phyloP scores from a whole-genome alignment of 2,329 filamentous ascomycete genomes.

The Alternaria ethzedia region DNA sequence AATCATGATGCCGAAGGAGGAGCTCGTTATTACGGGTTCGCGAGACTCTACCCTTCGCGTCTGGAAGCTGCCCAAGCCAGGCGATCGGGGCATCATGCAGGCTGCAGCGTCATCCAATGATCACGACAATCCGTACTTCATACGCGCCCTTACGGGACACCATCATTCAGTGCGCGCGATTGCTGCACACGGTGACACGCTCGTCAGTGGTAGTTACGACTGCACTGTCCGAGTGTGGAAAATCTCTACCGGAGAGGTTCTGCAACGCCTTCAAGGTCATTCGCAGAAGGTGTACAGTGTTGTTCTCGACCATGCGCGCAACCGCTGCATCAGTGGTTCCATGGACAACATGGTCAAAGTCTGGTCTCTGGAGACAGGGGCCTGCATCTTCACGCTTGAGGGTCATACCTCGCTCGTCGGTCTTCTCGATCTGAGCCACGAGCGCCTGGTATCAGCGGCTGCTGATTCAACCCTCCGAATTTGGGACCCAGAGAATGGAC shows the following conservation, averaged over 20 bases:
- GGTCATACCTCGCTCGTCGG: slow-evolving; percentile 93
- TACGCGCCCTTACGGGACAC: slow-evolving; percentile 85
- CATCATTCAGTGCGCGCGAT: slow-evolving; percentile 95
- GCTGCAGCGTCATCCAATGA: slow-evolving; percentile 75
- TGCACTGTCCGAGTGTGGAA: slow-evolving; percentile 95
- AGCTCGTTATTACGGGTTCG: slow-evolving; percentile 95
- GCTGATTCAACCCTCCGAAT: slow-evolving; percentile 95
- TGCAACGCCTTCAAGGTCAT: slow-evolving; percentile 86
- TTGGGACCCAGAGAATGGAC: slow-evolving; percentile 93
- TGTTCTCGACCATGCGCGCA: slow-evolving; percentile 87
- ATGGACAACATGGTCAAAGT: slow-evolving; percentile 99
- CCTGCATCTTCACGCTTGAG: slow-evolving; percentile 86
- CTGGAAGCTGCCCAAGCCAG: slow-evolving; percentile 87
- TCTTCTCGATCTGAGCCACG: slow-evolving; percentile 84
- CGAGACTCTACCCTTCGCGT: slow-evolving; percentile 92
- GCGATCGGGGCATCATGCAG: slow-evolving; percentile 79
- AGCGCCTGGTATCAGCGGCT: slow-evolving; percentile 90
- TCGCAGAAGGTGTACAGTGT: slow-evolving; percentile 96
- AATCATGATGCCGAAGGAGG: slow-evolving; percentile 91
- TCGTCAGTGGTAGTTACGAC: slow-evolving; percentile 98
- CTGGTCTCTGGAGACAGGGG: slow-evolving; percentile 89
- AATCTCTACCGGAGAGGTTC: slow-evolving; percentile 89
- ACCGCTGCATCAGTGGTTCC: slow-evolving; percentile 94
- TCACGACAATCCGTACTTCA: slow-evolving; percentile 90
- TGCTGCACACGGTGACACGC: slow-evolving; percentile 88